Conservation (phyloP, 768 basidiomycete genomes). For the Boletus sp. region DNA sequence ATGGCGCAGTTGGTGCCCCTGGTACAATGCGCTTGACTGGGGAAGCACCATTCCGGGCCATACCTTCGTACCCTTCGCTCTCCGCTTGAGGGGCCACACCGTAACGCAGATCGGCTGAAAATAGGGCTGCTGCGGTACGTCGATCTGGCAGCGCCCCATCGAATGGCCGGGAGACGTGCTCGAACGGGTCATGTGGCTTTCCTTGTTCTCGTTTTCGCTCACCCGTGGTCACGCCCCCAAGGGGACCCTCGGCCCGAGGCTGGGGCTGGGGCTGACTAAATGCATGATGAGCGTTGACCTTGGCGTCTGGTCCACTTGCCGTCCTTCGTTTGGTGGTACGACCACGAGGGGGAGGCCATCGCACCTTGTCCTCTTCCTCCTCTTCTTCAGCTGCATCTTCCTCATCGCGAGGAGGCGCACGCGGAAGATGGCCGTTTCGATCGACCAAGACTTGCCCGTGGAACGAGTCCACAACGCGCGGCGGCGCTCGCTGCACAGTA, state of each 20-base stretch:
- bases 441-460: conserved; percentile 20
- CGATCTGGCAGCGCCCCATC: background rate
- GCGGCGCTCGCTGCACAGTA: conserved; percentile 15
- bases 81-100: background rate
- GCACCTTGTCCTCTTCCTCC: background rate
- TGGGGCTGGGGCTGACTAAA: conserved; percentile 12
- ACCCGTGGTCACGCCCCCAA: background rate
- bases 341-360: conserved; percentile 19
- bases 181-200: no score
- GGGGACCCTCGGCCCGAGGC: background rate
- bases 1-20: background rate
- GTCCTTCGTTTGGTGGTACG: background rate
- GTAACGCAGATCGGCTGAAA: background rate
- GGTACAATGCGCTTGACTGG: background rate
- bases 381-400: background rate
- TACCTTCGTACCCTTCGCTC: background rate
- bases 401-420: background rate
- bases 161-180: background rate
- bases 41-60: background rate
- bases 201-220: conserved; percentile 1
- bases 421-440: conserved; percentile 14
- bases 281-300: conserved; percentile 6
- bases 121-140: background rate
- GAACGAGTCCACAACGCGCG: conserved; percentile 19
- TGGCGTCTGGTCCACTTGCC: background rate